Base-by-base conservation (phyloP, 768 basidiomycete species). In the Auriscalpium microsporum region DNA sequence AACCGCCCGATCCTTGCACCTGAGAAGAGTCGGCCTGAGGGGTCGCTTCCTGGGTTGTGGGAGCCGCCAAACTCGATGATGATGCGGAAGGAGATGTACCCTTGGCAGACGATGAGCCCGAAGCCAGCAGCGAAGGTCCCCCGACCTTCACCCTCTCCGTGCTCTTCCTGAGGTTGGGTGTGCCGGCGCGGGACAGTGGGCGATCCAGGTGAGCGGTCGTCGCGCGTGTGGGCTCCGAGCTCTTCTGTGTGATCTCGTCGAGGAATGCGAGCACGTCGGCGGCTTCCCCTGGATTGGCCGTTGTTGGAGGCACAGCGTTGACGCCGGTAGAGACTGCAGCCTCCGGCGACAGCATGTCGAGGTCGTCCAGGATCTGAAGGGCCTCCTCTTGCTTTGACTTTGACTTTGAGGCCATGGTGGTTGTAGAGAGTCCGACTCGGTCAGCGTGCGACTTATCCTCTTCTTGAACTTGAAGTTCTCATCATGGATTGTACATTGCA, bases 211-310 rank as follows among this genome's bases (percentile, higher is more conserved):
- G 78, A 16, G 78, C 76, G 33, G 78, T 71, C 14, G 83, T 71
- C 4, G 80, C 64, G 28, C 86, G 82, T 17, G 84, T 81, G 11
- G 88, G 86, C 60, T 88, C 89, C 7, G 86, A 78, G 69, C 85
- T 87, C 72, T 92, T 94, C 80, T 90, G 90, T 0, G 90, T 93
- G 60, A 95, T 91, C 71, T 96, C 91, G 68, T 96, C 90, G 44
- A 96, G 81, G 75, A 94, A 95, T 14, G 92, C 93, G 28, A 94
- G 81, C 23, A 90, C 93, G 58, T 91, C 89, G 3, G 86, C 83
- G 55, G 81, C 80, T 62, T 94, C 87, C 35, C 82, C 84, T 58
- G 80, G 80, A 40, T 73, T 75, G 47, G 64, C 64, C 9, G 69
- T 56, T 44, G 69, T 56, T 44, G 61, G 56, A 48, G 66, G 64